Conservation (phyloP, 2,329 filamentous ascomycete species). For the Cordyceps farinosa region DNA sequence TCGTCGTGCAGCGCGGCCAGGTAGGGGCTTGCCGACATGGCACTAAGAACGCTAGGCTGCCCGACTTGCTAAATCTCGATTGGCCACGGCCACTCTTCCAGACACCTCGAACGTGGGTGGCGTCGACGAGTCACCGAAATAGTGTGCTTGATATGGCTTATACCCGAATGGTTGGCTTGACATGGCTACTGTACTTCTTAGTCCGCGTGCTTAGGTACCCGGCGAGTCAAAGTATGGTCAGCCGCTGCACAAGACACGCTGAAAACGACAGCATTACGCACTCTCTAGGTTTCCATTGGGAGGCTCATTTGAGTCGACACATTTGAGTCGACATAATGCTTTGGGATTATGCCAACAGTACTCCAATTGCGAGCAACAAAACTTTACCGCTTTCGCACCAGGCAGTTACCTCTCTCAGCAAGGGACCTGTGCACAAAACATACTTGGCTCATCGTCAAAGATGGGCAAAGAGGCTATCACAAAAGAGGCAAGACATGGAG, state of each 20-base stretch:
- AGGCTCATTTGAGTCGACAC: background rate
- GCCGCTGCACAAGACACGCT: background rate
- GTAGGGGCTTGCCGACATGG: background rate
- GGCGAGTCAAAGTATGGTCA: background rate
- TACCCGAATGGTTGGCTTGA: slow-evolving; percentile 8
- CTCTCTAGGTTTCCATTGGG: background rate
- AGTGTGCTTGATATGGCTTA: slow-evolving; percentile 8
- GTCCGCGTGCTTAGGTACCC: background rate
- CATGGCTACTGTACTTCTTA: background rate
- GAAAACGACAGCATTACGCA: background rate
- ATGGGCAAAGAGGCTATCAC: background rate
- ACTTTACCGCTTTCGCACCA: no score
- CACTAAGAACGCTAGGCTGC: slow-evolving; percentile 8
- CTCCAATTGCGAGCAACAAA: no score
- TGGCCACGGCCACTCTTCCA: background rate
- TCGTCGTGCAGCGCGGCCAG: background rate
- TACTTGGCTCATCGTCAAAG: background rate
- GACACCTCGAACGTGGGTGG: slow-evolving; percentile 10
- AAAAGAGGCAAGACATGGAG: slow-evolving; percentile 6
- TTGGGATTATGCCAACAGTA: background rate
- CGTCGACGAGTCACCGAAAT: slow-evolving; percentile 8
- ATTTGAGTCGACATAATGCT: background rate
- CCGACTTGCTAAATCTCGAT: slow-evolving; percentile 14
- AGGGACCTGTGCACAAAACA: background rate
- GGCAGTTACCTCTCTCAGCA: background rate